Percentiles rank a stretch among this genome's conserved stretches.
These are phyloP conservation scores for Neurospora tetraspora DNA, from an alignment of 495 filamentous ascomycete genomes.

Conservation along the genomic window DNA sequence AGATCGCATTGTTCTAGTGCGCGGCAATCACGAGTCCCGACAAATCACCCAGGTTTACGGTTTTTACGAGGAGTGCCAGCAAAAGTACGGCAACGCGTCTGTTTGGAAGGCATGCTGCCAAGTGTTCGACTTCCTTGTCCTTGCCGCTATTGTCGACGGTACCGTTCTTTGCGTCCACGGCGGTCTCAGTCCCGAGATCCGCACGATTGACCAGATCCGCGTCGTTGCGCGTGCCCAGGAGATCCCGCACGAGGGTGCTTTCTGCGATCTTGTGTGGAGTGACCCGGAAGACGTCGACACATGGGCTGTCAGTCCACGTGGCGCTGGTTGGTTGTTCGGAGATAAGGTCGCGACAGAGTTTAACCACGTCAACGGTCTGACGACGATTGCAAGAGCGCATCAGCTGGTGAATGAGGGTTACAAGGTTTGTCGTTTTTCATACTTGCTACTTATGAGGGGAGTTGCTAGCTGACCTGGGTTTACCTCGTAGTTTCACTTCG, in stretches of 20 bases:
- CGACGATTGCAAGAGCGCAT: slow-evolving; percentile 88
- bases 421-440: slow-evolving; percentile 45
- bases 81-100: slow-evolving; percentile 95
- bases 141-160: slow-evolving; percentile 94
- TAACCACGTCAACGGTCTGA: slow-evolving; percentile 95
- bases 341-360: slow-evolving; percentile 98
- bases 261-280: slow-evolving; percentile 97
- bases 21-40: slow-evolving; percentile 93
- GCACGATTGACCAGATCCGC: slow-evolving; percentile 92
- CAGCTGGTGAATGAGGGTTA: slow-evolving; percentile 97
- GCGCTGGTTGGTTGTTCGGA: slow-evolving; percentile 95
- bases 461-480: not conserved
- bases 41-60: slow-evolving; percentile 99
- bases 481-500: slow-evolving; percentile 68
- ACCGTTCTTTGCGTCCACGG: slow-evolving; percentile 96
- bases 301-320: slow-evolving; percentile 90
- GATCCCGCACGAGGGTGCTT: slow-evolving; percentile 95
- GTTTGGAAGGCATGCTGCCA: slow-evolving; percentile 99
- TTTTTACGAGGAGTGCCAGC: slow-evolving; percentile 97
- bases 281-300: slow-evolving; percentile 98
- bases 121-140: slow-evolving; percentile 94
- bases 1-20: slow-evolving; percentile 87
- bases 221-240: slow-evolving; percentile 95
- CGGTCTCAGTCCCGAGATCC: slow-evolving; percentile 90
- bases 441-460: not conserved